Conservation (phyloP, 768 basidiomycete species). For the Lactarius psammicola region DNA sequence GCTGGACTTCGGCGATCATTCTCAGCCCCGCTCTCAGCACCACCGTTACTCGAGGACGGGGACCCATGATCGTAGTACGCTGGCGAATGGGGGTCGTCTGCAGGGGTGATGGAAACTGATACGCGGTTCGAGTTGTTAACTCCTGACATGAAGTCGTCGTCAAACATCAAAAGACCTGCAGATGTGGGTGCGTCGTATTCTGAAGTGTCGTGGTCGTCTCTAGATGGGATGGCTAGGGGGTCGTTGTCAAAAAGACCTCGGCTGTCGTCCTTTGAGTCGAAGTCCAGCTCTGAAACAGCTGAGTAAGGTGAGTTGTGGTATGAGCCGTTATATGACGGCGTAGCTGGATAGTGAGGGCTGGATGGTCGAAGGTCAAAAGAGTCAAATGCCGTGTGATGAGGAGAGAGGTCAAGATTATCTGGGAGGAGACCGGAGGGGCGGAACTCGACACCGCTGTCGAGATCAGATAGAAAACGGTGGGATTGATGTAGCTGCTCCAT, state of each 20-base stretch:
- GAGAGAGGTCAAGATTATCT: slow-evolving; percentile 29
- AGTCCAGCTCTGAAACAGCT: slow-evolving; percentile 60
- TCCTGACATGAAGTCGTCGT: slow-evolving; percentile 50
- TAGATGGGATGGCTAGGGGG: slow-evolving; percentile 37
- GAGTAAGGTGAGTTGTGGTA: slow-evolving; percentile 74
- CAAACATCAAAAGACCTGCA: slow-evolving; percentile 29
- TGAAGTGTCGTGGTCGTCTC: slow-evolving; percentile 65
- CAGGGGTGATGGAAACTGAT: slow-evolving; percentile 40
- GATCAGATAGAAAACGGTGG: slow-evolving; percentile 25
- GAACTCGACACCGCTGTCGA: slow-evolving; percentile 18
- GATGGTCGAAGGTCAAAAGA: slow-evolving; percentile 39
- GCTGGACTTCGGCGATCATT: slow-evolving; percentile 54
- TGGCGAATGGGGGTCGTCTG: slow-evolving; percentile 38
- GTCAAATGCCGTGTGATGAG: slow-evolving; percentile 37
- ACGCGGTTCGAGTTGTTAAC: slow-evolving; percentile 47
- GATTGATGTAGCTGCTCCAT: slow-evolving; percentile 24
- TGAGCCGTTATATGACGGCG: slow-evolving; percentile 61
- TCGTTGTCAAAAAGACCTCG: slow-evolving; percentile 50
- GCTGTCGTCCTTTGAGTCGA: slow-evolving; percentile 37
- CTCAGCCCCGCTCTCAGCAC: slow-evolving; percentile 45
- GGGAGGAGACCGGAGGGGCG: slow-evolving; percentile 28
- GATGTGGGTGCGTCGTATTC: slow-evolving; percentile 61
- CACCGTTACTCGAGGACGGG: slow-evolving; percentile 55
- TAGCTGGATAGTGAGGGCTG: slow-evolving; percentile 46
- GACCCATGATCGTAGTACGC: slow-evolving; percentile 60